Evolutionary conservation across 495 filamentous ascomycete genomes (phyloP), one percentile per base, ranked within the genome.

Genomic region (Penicillium paxilli): DNA sequence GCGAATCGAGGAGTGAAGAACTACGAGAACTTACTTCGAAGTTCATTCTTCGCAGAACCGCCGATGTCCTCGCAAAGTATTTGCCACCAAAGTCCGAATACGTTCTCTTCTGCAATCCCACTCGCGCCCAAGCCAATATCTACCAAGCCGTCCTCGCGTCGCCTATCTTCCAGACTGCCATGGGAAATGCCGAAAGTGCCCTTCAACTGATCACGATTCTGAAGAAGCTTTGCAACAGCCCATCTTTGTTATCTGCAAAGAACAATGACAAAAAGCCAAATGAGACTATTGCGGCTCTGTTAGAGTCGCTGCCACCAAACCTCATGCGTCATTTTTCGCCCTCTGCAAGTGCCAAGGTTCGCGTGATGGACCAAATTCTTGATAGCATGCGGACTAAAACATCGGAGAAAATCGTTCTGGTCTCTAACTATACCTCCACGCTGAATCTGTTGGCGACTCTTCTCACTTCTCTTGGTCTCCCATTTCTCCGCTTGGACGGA

Each of bases 191-290:
- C 0, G 85, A 90, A 52, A 79, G 80, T n/a, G 83, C 86, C 10
- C 73, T 93, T 1, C 83, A 89, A 49, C 80, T 93, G 5, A 90
- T 92, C 59, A 91, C 85, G 6, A 77, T 91, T 30, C 74, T 93
- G 11, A 93, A 91, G 68, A 92, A 93, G 65, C 77, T 91, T 12
- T 92, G 89, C 74, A 93, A 93, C 65, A 88, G 86, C 44, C 88
- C 89, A 1, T 85, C 81, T 0, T 68, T 91, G 5, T 73, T 92
- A 7, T 77, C 77, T 17, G 63, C 74, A 19, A 81, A 77, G 49
- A 73, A 63, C 22, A 60, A 53, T 19, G 62, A 77, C 35, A 57
- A 67, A 7, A 54, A 58, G 0, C 68, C 70, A 9, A 73, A 65
- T 52, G 68, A 71, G 49, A 75, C 75, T 7, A 72, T 75, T 32